These are phyloP conservation scores for Puccinia novopanici DNA, from an alignment of 1,284 basidiomycete species.

Conservation along the genomic window DNA sequence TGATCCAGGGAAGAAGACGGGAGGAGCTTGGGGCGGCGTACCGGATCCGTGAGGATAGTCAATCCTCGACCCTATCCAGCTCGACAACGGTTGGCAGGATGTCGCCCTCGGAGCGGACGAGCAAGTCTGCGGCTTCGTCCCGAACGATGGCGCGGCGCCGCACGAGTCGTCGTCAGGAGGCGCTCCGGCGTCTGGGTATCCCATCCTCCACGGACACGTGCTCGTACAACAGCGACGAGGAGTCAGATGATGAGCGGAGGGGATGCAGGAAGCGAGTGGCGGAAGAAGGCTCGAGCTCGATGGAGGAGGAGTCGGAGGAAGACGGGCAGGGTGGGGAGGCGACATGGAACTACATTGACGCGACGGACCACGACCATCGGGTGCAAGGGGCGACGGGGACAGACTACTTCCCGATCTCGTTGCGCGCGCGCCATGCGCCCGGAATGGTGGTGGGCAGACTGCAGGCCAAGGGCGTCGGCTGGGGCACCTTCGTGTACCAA, in stretches of 20 bases:
- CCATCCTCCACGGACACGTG: conserved; percentile 3
- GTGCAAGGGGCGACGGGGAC: conserved; percentile 28
- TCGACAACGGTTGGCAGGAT: conserved; percentile 10
- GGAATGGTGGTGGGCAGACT: conserved; percentile 34
- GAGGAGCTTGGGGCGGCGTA: not conserved
- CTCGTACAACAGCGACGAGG: not conserved
- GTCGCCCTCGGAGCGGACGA: conserved; percentile 5
- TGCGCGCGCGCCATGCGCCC: conserved; percentile 25
- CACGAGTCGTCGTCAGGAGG: conserved; percentile 30
- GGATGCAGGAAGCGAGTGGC: not conserved
- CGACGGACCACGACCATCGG: conserved; percentile 40
- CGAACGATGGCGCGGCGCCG: not conserved
- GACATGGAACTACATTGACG: conserved; percentile 49
- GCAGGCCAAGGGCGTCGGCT: conserved; percentile 40
- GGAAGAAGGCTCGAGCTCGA: not conserved
- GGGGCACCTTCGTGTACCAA: conserved; percentile 48
- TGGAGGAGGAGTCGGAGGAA: conserved; percentile 3
- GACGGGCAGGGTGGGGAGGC: not conserved
- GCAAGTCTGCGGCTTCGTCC: not conserved
- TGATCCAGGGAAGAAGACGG: conserved; percentile 7
- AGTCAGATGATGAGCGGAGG: conserved; percentile 4
- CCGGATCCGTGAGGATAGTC: conserved; percentile 4
- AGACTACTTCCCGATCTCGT: conserved; percentile 43
- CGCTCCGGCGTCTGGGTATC: conserved; percentile 34
- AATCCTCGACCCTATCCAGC: conserved; percentile 22